Evolutionary conservation across 331 rosid genomes (phyloP), one percentile per base, ranked within the genome.

Genomic region (Rhamnella rubrinervis): DNA sequence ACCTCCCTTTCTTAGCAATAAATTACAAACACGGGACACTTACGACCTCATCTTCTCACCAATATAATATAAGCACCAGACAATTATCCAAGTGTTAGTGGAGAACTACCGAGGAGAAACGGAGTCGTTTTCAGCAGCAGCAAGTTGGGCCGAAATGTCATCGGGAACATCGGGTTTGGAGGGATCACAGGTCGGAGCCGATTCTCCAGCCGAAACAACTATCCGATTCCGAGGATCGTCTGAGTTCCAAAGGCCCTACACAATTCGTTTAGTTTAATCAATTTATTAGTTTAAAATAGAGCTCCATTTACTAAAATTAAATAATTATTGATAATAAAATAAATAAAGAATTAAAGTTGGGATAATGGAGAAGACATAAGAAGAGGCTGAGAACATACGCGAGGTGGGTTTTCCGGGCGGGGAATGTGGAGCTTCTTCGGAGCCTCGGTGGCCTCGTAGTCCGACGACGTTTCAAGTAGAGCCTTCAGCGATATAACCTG

Each of bases 401-500:
- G 7, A 11, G 35, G 2, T 11, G 49, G 49, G 16, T 10, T 44
- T 44, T 44, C 15, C 11, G 49, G 61, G 11, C 5, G 6, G 68
- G 19, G 55, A 63, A 21, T 41, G 38, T 14, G 38, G 23, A 63
- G 55, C 31, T 5, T 63, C 20, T 18, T 28, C 19, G 26, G 55
- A 5, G 26, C 37, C 18, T 23, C 69, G 55, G 7, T 10, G 70
- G 59, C 20, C 41, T 51, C 23, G 11, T 58, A 49, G 8, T 49
- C 57, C 31, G 60, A 18, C 37, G 50, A 28, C 37, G 61, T 52
- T 51, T 66, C 71, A 17, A 66, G 61, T 16, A 66, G 50, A 18
- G 71, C 60, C 12, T 53, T 66, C 12, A 66, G 71, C 31, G 71
- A 66, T 18, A 66, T 66, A 55, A 66, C 71, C 61, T 66, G 71